These are phyloP conservation scores for Rhodomyrtus psidioides DNA, from an alignment of 441 rosid species.

Conservation along the genomic window DNA sequence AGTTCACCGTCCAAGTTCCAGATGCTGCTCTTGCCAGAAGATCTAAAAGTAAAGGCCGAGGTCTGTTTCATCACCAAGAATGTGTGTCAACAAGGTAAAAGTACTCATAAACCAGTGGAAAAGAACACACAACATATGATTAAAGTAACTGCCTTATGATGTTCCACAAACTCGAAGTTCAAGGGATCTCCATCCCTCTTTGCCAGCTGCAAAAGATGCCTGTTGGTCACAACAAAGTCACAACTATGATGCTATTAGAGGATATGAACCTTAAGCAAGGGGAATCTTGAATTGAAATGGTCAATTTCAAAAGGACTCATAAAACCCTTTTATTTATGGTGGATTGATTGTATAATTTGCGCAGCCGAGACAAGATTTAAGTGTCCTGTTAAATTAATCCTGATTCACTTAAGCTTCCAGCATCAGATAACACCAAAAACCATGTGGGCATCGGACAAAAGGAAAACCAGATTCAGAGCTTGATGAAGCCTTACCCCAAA, in stretches of 20 bases:
- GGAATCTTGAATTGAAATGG: background rate
- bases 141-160: constrained; percentile 51
- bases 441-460: background rate
- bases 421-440: background rate
- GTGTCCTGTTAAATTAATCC: background rate
- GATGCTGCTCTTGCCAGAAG: constrained; percentile 64
- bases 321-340: background rate
- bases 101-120: background rate
- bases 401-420: background rate
- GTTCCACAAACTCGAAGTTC: constrained; percentile 80
- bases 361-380: background rate
- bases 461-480: background rate
- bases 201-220: constrained; percentile 92
- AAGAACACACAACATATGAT: background rate
- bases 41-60: constrained; percentile 75
- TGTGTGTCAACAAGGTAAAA: background rate
- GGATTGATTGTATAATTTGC: background rate
- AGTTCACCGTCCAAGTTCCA: constrained; percentile 98
- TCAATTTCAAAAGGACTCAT: background rate
- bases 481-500: constrained; percentile 45
- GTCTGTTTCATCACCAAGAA: constrained; percentile 35
- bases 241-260: background rate
- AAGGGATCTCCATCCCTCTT: constrained; percentile 74
- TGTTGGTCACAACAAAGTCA: constrained; percentile 15
- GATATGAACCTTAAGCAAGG: background rate